Evolutionary conservation across 2,329 filamentous ascomycete genomes (phyloP).

Genomic region (Graphilbum sp.): DNA sequence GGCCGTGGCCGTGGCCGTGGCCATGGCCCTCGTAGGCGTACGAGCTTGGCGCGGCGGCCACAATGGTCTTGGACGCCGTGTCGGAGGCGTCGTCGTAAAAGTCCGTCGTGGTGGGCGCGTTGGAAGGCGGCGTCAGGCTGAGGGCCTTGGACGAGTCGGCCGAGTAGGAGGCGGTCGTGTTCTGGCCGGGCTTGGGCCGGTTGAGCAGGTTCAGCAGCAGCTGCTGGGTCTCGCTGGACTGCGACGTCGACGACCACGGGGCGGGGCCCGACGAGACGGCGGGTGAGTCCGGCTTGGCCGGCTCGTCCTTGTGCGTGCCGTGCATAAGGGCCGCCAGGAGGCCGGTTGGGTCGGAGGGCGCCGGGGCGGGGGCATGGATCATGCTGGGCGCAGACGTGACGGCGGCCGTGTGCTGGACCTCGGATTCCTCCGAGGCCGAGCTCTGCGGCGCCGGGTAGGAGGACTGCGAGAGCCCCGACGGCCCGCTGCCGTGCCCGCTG

Average conservation of each 20-base stretch:
- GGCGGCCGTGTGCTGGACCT: constrained; percentile 12
- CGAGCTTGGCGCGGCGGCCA: not conserved
- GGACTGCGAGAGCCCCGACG: not conserved
- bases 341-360: constrained; percentile 38
- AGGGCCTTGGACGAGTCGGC: not conserved
- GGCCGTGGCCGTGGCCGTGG: too few relatives aligned
- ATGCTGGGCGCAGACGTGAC: constrained; percentile 17
- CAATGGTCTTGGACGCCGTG: too few relatives aligned
- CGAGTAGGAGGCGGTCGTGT: not conserved
- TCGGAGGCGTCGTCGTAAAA: too few relatives aligned
- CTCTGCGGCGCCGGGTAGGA: not conserved
- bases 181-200: constrained; percentile 1
- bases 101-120: too few relatives aligned
- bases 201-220: constrained; percentile 66
- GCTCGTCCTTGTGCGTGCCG: constrained; percentile 31
- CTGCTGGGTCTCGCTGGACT: constrained; percentile 58
- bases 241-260: constrained; percentile 31
- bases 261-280: constrained; percentile 8
- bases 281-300: constrained; percentile 12
- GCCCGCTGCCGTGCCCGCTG: not conserved
- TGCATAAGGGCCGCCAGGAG: constrained; percentile 45
- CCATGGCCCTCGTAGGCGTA: constrained; percentile 7
- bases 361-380: constrained; percentile 40
- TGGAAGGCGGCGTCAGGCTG: too few relatives aligned
- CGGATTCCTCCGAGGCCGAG: constrained; percentile 14